phyloP scores from a whole-genome alignment of 176 grass and related monocot genomes.

The Sorghum bicolor region DNA sequence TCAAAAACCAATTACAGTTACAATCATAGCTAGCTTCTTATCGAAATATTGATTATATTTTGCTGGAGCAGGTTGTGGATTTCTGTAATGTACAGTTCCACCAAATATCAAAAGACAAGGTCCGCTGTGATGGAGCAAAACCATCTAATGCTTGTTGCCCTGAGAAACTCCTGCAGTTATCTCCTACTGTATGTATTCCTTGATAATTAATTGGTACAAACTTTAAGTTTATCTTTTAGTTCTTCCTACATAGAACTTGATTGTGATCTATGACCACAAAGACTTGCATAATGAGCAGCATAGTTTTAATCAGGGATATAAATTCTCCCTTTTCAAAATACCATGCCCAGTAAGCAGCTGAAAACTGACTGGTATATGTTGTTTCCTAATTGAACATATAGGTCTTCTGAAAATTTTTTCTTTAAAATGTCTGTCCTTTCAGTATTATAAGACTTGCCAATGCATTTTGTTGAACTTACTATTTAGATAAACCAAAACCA shows the following conservation, averaged over 20 bases:
- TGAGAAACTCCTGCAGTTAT: slow-evolving; percentile 75
- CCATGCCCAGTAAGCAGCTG: neutral
- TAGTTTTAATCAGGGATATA: neutral
- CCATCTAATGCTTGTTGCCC: slow-evolving; percentile 54
- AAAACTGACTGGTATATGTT: neutral
- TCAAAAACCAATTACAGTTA: slow-evolving; percentile 20
- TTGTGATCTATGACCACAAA: neutral
- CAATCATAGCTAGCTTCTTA: slow-evolving; percentile 4
- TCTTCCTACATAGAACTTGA: slow-evolving; percentile 4
- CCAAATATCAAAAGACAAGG: slow-evolving; percentile 65
- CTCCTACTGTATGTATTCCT: slow-evolving; percentile 59
- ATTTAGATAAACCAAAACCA: neutral
- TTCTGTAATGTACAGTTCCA: slow-evolving; percentile 64
- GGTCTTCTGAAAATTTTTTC: neutral
- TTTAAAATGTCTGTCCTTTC: neutral
- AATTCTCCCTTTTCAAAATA: neutral
- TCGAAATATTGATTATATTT: slow-evolving; percentile 31
- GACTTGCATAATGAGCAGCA: neutral
- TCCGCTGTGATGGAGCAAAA: slow-evolving; percentile 69
- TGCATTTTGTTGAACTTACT: neutral
- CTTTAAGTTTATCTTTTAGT: slow-evolving; percentile 1
- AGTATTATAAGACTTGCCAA: neutral
- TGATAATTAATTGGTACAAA: slow-evolving; percentile 9
- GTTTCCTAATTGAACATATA: neutral
- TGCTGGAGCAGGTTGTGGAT: slow-evolving; percentile 69